Evolutionary conservation across 306 rosid species (phyloP).

Genomic region (Lathyrus oleraceus): DNA sequence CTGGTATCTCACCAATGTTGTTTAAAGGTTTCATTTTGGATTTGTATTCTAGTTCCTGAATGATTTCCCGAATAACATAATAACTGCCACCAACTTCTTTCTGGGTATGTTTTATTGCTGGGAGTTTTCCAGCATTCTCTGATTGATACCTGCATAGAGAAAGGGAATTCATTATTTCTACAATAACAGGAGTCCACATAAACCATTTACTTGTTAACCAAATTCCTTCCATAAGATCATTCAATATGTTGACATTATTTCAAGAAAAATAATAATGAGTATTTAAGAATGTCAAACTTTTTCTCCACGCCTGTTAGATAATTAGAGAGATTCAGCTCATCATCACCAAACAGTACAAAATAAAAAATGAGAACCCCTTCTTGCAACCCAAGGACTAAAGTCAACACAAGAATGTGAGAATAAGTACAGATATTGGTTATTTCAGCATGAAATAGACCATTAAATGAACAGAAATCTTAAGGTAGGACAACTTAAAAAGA

Average conservation of each 20-base stretch:
- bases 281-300: background rate
- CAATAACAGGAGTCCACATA: conserved; percentile 7
- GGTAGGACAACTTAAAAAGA: conserved; percentile 21
- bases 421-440: background rate
- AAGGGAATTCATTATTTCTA: background rate
- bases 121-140: conserved; percentile 64
- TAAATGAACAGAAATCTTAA: conserved; percentile 9
- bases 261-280: background rate
- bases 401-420: background rate
- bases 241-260: conserved; percentile 20
- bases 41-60: conserved; percentile 56
- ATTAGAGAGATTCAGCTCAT: conserved; percentile 7
- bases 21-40: conserved; percentile 37
- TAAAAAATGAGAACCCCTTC: background rate
- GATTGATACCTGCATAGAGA: conserved; percentile 56
- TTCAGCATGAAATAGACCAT: conserved; percentile 16
- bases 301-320: background rate
- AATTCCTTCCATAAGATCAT: conserved; percentile 16
- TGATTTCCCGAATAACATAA: conserved; percentile 52
- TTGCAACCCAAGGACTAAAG: conserved; percentile 23
- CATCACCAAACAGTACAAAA: conserved; percentile 3
- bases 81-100: conserved; percentile 65
- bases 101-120: background rate
- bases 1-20: conserved; percentile 20
- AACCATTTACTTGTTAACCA: conserved; percentile 22